Percentiles rank a stretch among this genome's conserved stretches.
Evolutionary conservation across 2,329 filamentous ascomycete species (phyloP).

Genomic region (Sphaceloma murrayae): DNA sequence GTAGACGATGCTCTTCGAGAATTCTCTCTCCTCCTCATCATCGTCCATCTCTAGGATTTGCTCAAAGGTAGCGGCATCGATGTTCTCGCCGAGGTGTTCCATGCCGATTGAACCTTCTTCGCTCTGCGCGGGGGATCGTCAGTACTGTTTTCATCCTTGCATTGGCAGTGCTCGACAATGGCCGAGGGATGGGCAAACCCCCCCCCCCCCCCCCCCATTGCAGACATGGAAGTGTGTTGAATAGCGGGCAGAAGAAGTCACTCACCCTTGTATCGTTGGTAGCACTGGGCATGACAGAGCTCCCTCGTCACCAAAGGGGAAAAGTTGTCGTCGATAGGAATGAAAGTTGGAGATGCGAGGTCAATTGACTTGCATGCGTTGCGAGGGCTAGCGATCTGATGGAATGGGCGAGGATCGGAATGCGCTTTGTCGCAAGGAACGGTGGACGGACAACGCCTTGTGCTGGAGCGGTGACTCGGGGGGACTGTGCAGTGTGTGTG

Average conservation of each 20-base stretch:
- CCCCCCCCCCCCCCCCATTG: too few relatives aligned
- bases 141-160: not conserved
- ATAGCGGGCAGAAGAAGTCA: not conserved
- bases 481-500: not conserved
- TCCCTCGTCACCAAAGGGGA: not conserved
- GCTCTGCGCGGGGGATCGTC: conserved; percentile 26
- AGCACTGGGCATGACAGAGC: conserved; percentile 12
- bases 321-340: not conserved
- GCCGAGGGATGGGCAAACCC: too few relatives aligned
- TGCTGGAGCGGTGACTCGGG: conserved; percentile 1
- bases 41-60: conserved; percentile 99
- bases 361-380: not conserved
- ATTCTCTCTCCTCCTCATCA: conserved; percentile 71
- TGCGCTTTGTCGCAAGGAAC: not conserved
- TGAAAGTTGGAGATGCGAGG: not conserved
- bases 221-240: too few relatives aligned
- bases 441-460: not conserved
- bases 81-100: conserved; percentile 59
- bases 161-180: too few relatives aligned
- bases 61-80: conserved; percentile 74
- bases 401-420: not conserved
- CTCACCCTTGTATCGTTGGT: conserved; percentile 18
- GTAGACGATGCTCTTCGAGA: conserved; percentile 78
- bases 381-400: not conserved
- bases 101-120: conserved; percentile 42